Percentiles rank a stretch among this genome's conserved stretches.
These are phyloP conservation scores for Mallotus repandus DNA, from an alignment of 441 rosid genomes.

Conservation along the genomic window DNA sequence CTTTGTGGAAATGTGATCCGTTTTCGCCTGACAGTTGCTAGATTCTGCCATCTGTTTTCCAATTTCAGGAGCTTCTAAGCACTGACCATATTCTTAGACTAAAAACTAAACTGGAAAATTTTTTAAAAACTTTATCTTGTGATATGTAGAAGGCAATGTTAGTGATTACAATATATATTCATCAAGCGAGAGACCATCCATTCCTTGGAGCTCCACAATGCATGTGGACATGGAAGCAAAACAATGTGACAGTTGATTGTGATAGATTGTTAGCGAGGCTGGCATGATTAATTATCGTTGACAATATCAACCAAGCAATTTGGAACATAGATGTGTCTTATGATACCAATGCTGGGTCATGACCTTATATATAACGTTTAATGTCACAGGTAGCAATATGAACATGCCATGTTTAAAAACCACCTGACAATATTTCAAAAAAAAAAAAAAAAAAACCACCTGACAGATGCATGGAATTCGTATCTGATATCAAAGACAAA, in stretches of 20 bases:
- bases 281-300: neutral
- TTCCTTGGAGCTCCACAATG: neutral
- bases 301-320: neutral
- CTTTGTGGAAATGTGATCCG: neutral
- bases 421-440: too few species aligned
- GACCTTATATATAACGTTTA: too few species aligned
- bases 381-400: too few species aligned
- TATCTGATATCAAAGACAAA: too few species aligned
- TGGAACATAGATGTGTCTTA: too few species aligned
- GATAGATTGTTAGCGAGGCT: neutral
- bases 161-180: neutral
- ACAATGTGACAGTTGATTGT: conserved; percentile 4
- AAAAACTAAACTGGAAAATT: neutral
- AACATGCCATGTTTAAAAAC: neutral
- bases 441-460: too few species aligned
- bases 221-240: neutral
- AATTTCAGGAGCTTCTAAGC: neutral
- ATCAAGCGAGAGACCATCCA: neutral
- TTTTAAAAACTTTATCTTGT: neutral
- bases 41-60: neutral
- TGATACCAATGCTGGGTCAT: too few species aligned
- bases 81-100: neutral
- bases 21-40: neutral
- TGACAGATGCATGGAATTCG: neutral
- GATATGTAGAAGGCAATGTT: neutral